Evolutionary conservation across 495 filamentous ascomycete species (phyloP).

Genomic region (Lophiostoma macrostomum): DNA sequence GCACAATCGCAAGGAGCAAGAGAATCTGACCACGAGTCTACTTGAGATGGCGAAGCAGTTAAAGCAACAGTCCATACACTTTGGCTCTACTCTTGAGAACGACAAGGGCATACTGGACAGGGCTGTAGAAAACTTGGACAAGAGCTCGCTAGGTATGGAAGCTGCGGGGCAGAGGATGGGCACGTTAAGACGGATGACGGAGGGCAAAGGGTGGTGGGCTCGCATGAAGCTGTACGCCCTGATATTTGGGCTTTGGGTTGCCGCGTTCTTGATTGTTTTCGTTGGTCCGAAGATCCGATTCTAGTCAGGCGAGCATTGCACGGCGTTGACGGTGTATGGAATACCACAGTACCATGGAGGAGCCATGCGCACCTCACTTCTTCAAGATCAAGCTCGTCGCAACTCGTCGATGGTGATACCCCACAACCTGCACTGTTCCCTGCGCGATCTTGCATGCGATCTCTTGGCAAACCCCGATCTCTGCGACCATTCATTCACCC

Average conservation of each 20-base stretch:
- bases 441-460: constrained; percentile 25
- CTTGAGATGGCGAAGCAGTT: constrained; percentile 72
- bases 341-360: background rate
- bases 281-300: constrained; percentile 83
- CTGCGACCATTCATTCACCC: background rate
- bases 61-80: constrained; percentile 68
- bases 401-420: background rate
- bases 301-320: constrained; percentile 40
- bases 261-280: constrained; percentile 72
- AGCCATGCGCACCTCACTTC: background rate
- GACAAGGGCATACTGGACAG: constrained; percentile 67
- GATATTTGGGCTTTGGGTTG: constrained; percentile 74
- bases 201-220: constrained; percentile 85
- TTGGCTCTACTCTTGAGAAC: constrained; percentile 65
- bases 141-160: constrained; percentile 69
- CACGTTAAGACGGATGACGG: constrained; percentile 66
- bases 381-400: no score
- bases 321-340: background rate
- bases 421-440: background rate
- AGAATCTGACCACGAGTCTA: constrained; percentile 76
- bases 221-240: constrained; percentile 78
- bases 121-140: constrained; percentile 71
- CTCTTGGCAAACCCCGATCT: constrained; percentile 23
- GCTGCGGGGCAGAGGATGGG: constrained; percentile 73
- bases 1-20: constrained; percentile 74